Evolutionary conservation across 176 grass and related monocot species (phyloP), one percentile per base, ranked within the genome.

Genomic region (Hyparrhenia diplandra): DNA sequence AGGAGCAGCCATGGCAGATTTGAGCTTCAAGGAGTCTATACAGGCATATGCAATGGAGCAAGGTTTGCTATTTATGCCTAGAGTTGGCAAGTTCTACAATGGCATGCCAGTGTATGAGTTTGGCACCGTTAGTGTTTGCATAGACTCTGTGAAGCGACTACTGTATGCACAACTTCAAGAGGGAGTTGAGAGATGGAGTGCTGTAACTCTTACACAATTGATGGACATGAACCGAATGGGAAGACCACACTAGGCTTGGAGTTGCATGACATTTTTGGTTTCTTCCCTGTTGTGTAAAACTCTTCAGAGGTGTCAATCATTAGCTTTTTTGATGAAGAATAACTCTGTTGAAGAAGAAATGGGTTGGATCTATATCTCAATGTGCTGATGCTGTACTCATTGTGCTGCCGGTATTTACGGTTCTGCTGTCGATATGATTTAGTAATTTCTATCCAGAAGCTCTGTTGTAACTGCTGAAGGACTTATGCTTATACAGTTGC

Each of bases 1-100:
- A 59, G 84, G 79, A 37, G 77, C 80, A 43, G 29, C 40, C 52
- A 71, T 87, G 78, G 76, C 80, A 2, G 90, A 93, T 90, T 80
- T 94, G 88, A 98, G 88, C 55, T 98, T 95, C 78, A 98, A 91
- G 77, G 95, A 98, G 76, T 85, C 79, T 66, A 91, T 95, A 23
- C 90, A 98, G 81, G 90, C 83, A 60, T 98, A 89, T 87, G 95
- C 95, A 25, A 87, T 87, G 75, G 92, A 95, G 59, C 81, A 94
- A 41, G 92, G 95, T 17, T 51, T 95, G 74, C 59, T 90, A 35
- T 98, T 98, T 82, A 78, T 95, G 86, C 95, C 95, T 47, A 94
- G 90, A 86, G 88, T 85, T 79, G 90, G 90, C 61, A 98, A 87
- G 80, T 98, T 86, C 75, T 89, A 95, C 25, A 94, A 94, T 11